A percentile compares a stretch with the other conserved stretches of the same genome.
phyloP scores from a whole-genome alignment of 75 land plant species.

The Picea sitchensis region DNA sequence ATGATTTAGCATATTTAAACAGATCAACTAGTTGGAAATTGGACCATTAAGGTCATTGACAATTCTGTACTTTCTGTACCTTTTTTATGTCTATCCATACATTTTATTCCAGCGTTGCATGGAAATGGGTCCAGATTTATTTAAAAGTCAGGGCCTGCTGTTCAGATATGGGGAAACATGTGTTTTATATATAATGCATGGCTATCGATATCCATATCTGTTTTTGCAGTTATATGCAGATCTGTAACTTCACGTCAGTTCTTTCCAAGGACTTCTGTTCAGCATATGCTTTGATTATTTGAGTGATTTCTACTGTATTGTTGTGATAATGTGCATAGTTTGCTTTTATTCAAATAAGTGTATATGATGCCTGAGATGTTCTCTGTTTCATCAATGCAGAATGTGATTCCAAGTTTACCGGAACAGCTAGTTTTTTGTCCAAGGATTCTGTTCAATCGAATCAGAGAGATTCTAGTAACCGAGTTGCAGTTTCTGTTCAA shows the following conservation, averaged over 20 bases:
- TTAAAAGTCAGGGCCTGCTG: too few relatives aligned
- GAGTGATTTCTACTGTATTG: too few relatives aligned
- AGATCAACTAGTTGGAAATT: background rate
- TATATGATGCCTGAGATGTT: background rate
- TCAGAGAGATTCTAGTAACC: constrained; percentile 19
- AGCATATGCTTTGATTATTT: too few relatives aligned
- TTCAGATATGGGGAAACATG: too few relatives aligned
- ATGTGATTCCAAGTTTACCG: constrained; percentile 21
- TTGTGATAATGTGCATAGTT: background rate
- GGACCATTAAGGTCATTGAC: background rate
- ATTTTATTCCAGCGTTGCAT: too few relatives aligned
- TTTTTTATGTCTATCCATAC: background rate
- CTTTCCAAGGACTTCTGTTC: too few relatives aligned
- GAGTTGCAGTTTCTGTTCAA: constrained; percentile 23
- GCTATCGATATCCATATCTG: too few relatives aligned
- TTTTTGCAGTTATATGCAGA: too few relatives aligned
- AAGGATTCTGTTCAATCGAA: constrained; percentile 18
- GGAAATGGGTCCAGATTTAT: too few relatives aligned
- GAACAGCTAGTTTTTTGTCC: background rate
- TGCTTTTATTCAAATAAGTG: background rate
- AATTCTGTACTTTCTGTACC: background rate
- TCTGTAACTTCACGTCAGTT: too few relatives aligned
- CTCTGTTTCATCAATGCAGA: constrained; percentile 22
- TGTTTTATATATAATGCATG: too few relatives aligned
- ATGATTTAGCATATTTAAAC: background rate